Evolutionary conservation across 225 moss, liverwort and hornwort genomes (phyloP), one percentile per base, ranked within the genome.

Genomic region (Pleurozium schreberi): DNA sequence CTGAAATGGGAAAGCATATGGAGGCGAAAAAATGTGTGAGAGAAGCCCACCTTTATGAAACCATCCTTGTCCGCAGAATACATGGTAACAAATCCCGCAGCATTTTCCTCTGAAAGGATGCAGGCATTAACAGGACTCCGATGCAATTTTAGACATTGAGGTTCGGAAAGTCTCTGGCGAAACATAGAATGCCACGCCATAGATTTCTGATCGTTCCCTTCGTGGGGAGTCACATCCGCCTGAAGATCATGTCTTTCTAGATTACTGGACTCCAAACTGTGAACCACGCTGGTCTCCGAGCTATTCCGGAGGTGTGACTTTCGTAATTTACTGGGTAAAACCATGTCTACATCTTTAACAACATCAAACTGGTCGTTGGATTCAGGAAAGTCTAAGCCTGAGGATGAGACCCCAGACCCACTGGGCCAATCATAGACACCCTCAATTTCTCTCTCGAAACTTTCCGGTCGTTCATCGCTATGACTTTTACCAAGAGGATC

Each of bases 1-100:
- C 81, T 85, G 6, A 49, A 67, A 86, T 38, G 45, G 69, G 50
- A 36, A 83, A 88, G 82, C 64, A 40, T 53, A 52, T 49, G 13
- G 55, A 89, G 81, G 49, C 10, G 87, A 88, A 82, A 17, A 86
- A 22, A 84, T 49, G 53, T 63, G 58, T 55, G 61, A 84, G 50
- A 68, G 80, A 68, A 84, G 79, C 88, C 59, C 80, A 94, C 98
- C 96, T 99, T 99, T 55, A 99, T 95, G 85, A 95, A 99, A 65
- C 96, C 97, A 91, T 96, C 96, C 78, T 94, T 96, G 85, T 95
- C 97, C 75, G 93, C 96, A 53, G 97, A 96, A 75, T 97, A 99
- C 96, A 97, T 94, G 75, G 96, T 97, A 38, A 99, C 92, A 47
- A 95, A 96, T 86, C 97, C 96, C 22, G 98, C 95, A 80, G 96